Evolutionary conservation across 257 asterid species (phyloP).

Genomic region (Ocimum tenuiflorum): DNA sequence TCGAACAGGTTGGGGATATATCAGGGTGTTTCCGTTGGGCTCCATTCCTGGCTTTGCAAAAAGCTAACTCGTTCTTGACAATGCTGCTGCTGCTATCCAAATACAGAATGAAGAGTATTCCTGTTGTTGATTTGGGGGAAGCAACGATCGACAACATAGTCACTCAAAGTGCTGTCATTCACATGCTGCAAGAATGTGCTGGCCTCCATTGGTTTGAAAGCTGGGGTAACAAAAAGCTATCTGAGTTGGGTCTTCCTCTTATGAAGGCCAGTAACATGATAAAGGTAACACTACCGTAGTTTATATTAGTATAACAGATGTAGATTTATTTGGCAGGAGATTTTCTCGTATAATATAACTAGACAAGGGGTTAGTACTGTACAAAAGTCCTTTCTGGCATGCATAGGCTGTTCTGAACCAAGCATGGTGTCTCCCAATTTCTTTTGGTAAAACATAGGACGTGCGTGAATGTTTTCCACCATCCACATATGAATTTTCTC

Average conservation of each 20-base stretch:
- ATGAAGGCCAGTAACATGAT: conserved; percentile 52
- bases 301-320: no score
- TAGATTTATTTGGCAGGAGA: no score
- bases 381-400: no score
- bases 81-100: conserved; percentile 90
- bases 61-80: conserved; percentile 80
- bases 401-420: no score
- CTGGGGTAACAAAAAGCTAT: conserved; percentile 85
- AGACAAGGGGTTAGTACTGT: no score
- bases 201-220: conserved; percentile 98
- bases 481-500: no score
- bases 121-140: conserved; percentile 88
- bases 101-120: conserved; percentile 93
- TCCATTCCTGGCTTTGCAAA: conserved; percentile 93
- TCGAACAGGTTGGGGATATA: conserved; percentile 75
- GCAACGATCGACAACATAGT: conserved; percentile 67
- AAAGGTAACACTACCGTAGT: no score
- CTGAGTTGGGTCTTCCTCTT: conserved; percentile 85
- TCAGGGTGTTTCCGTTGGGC: conserved; percentile 99
- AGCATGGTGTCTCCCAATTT: no score
- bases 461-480: no score
- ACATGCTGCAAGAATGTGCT: conserved; percentile 92
- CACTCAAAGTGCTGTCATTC: conserved; percentile 93
- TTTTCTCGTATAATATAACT: no score
- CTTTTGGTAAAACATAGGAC: no score